These are phyloP conservation scores for Lojkania enalia DNA, from an alignment of 2,329 filamentous ascomycete species.

Conservation along the genomic window DNA sequence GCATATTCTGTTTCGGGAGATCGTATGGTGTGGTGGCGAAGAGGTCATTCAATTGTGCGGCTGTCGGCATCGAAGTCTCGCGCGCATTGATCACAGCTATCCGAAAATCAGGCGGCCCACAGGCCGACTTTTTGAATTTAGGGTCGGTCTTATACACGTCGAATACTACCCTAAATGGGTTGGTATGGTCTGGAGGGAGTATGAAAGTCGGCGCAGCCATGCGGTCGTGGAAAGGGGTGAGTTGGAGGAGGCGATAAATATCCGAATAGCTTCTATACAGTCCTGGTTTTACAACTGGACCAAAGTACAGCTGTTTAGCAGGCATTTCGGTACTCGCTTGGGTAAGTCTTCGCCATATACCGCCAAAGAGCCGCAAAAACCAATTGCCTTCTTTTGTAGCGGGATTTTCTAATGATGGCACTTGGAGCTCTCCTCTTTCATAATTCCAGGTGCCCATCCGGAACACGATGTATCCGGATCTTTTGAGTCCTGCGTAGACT, in stretches of 20 bases:
- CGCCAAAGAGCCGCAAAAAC: slow-evolving; percentile 34
- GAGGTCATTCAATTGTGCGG: slow-evolving; percentile 71
- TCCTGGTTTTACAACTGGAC: slow-evolving; percentile 57
- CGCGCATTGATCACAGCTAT: slow-evolving; percentile 80
- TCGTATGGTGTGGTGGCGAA: slow-evolving; percentile 74
- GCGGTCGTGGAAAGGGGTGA: slow-evolving; percentile 74
- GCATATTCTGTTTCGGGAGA: slow-evolving; percentile 57
- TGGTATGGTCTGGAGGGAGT: slow-evolving; percentile 40
- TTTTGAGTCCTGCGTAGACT: slow-evolving; percentile 83
- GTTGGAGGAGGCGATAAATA: slow-evolving; percentile 74
- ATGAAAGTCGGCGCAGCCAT: slow-evolving; percentile 40
- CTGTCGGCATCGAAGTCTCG: slow-evolving; percentile 69
- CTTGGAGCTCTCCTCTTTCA: slow-evolving; percentile 24
- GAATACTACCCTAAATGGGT: slow-evolving; percentile 73
- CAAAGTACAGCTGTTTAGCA: slow-evolving; percentile 37
- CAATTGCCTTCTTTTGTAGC: slow-evolving; percentile 6
- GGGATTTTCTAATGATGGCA: background rate
- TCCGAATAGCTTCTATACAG: slow-evolving; percentile 61
- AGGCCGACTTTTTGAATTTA: slow-evolving; percentile 75
- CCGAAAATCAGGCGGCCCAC: slow-evolving; percentile 78
- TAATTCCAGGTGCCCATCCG: slow-evolving; percentile 62
- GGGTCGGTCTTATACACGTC: slow-evolving; percentile 76
- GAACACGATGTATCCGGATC: slow-evolving; percentile 78
- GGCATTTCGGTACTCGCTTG: slow-evolving; percentile 20
- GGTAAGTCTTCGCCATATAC: slow-evolving; percentile 39